Evolutionary conservation across 2,329 filamentous ascomycete genomes (phyloP).

Genomic region (Xylaria sp.): DNA sequence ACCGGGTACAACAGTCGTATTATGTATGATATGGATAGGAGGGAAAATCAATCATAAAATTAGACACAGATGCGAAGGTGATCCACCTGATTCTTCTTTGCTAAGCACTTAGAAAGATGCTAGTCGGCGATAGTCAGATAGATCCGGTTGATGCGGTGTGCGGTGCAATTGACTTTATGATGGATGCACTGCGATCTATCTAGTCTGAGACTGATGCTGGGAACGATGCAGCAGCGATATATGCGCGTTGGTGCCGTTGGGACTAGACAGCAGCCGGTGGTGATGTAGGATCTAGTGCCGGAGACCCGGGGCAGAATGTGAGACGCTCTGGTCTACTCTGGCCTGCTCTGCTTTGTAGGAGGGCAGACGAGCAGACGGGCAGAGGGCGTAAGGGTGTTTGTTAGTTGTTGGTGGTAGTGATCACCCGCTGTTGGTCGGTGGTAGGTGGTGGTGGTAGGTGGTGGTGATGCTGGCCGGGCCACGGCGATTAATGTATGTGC

Average conservation of each 20-base stretch:
- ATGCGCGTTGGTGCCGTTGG: slow-evolving; percentile 18
- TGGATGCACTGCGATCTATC: slow-evolving; percentile 24
- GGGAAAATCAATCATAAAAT: slow-evolving; percentile 42
- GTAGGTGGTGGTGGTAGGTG: slow-evolving; percentile 35
- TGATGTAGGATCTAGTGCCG: slow-evolving; percentile 21
- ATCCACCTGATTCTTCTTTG: slow-evolving; percentile 43
- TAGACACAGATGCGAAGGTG: slow-evolving; percentile 41
- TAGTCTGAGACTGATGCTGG: slow-evolving; percentile 11
- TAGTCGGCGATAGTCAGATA: slow-evolving; percentile 36
- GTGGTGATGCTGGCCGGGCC: slow-evolving; percentile 37
- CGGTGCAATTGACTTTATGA: slow-evolving; percentile 26
- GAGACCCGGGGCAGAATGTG: not conserved
- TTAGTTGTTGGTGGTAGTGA: not conserved
- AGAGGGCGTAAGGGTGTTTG: not conserved
- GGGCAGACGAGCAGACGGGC: not conserved
- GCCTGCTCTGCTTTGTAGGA: not conserved
- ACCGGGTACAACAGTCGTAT: slow-evolving; percentile 21
- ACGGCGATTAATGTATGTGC: slow-evolving; percentile 35
- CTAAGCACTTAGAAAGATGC: slow-evolving; percentile 30
- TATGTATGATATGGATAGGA: slow-evolving; percentile 34
- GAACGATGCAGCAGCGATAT: slow-evolving; percentile 27
- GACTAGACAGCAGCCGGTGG: slow-evolving; percentile 22
- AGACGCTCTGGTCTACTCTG: not conserved
- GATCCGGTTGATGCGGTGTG: slow-evolving; percentile 30
- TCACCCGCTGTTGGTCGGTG: not conserved